These are phyloP conservation scores for Saccharum officinarum DNA, from an alignment of 176 grass and related monocot species.

Conservation along the genomic window DNA sequence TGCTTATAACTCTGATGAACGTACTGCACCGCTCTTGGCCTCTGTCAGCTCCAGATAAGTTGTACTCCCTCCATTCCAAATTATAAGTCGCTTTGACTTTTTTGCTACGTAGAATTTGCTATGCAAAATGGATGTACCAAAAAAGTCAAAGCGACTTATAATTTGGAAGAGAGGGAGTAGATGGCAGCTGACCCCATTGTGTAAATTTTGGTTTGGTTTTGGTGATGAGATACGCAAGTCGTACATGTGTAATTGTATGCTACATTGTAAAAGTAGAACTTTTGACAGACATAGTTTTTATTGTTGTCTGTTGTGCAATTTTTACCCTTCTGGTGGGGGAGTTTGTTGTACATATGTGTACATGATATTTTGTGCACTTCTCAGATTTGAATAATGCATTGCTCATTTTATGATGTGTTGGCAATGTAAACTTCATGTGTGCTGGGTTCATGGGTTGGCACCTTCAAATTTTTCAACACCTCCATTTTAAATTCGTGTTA, in stretches of 20 bases:
- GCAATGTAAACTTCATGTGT: neutral
- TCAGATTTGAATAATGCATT: slow-evolving; percentile 14
- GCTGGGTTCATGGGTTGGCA: neutral
- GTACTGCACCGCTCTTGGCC: slow-evolving; percentile 59
- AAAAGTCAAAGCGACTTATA: too few relatives aligned
- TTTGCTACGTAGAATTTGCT: too few relatives aligned
- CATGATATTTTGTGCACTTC: neutral
- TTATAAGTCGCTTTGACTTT: too few relatives aligned
- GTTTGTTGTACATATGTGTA: slow-evolving; percentile 18
- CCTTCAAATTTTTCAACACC: neutral
- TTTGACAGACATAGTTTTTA: neutral
- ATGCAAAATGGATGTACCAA: too few relatives aligned
- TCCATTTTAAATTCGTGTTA: neutral
- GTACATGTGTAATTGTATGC: neutral
- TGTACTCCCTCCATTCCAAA: neutral
- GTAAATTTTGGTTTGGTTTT: slow-evolving; percentile 33
- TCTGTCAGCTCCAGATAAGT: slow-evolving; percentile 21
- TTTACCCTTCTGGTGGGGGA: neutral
- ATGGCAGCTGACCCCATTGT: neutral
- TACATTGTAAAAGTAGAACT: slow-evolving; percentile 26
- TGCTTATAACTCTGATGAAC: slow-evolving; percentile 40
- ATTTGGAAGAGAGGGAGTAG: neutral
- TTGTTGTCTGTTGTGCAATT: slow-evolving; percentile 24
- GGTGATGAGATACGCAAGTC: neutral
- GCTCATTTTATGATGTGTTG: neutral